These are phyloP conservation scores for Rosellinia necatrix DNA, from an alignment of 2,329 filamentous ascomycete genomes.

Conservation along the genomic window DNA sequence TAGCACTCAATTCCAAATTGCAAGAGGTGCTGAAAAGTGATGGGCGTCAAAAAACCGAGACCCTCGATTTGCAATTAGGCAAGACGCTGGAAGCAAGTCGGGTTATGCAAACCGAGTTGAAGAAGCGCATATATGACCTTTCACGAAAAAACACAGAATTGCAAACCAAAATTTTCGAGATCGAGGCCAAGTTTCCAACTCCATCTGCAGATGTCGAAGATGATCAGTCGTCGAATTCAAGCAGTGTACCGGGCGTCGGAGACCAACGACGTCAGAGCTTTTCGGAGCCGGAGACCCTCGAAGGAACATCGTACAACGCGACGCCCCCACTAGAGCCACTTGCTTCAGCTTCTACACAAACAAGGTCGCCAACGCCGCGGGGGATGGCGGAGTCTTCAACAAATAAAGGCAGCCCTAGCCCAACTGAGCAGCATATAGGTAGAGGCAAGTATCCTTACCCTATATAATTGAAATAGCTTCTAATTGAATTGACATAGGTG, in stretches of 20 bases:
- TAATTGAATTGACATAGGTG: conserved; percentile 13
- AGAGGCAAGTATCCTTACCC: conserved; percentile 46
- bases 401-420: conserved; percentile 35
- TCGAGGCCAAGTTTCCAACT: conserved; percentile 45
- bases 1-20: conserved; percentile 52
- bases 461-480: neutral
- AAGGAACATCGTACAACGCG: conserved; percentile 49
- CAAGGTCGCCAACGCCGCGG: conserved; percentile 46
- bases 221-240: conserved; percentile 45
- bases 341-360: conserved; percentile 33
- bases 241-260: conserved; percentile 46
- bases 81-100: conserved; percentile 55
- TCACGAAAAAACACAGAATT: conserved; percentile 57
- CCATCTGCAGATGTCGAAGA: conserved; percentile 39
- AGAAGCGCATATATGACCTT: conserved; percentile 56
- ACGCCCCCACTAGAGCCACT: conserved; percentile 49
- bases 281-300: conserved; percentile 51
- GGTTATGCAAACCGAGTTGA: conserved; percentile 58
- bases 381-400: conserved; percentile 41
- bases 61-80: conserved; percentile 48
- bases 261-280: conserved; percentile 47
- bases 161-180: conserved; percentile 55
- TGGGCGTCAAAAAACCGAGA: conserved; percentile 36
- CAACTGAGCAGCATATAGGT: conserved; percentile 51
- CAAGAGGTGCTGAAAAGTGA: conserved; percentile 44